These are phyloP conservation scores for Alternaria sp. DNA, from an alignment of 2,329 filamentous ascomycete genomes.

Conservation along the genomic window DNA sequence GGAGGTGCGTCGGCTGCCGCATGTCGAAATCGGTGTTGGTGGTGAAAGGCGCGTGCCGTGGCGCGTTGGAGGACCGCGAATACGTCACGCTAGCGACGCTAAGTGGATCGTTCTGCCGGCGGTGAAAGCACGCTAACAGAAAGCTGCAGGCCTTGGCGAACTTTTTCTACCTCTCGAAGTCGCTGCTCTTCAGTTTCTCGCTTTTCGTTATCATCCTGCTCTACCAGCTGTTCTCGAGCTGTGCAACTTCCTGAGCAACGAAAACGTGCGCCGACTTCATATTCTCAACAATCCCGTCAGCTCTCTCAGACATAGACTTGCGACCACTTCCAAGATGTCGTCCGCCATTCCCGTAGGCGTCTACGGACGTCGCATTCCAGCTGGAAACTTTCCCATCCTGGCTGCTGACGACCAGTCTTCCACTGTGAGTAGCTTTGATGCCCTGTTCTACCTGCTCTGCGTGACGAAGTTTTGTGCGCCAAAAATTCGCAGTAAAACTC, in stretches of 20 bases:
- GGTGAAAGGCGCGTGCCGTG: slow-evolving; percentile 16
- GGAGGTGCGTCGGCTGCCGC: not conserved
- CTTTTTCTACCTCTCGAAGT: slow-evolving; percentile 29
- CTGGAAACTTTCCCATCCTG: slow-evolving; percentile 81
- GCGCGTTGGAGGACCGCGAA: slow-evolving; percentile 15
- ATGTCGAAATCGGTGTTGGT: slow-evolving; percentile 4
- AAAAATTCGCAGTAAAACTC: not conserved
- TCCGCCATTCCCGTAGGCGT: slow-evolving; percentile 70
- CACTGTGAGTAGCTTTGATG: slow-evolving; percentile 67
- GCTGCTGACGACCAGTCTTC: slow-evolving; percentile 77
- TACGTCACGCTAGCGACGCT: slow-evolving; percentile 14
- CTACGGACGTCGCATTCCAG: slow-evolving; percentile 90
- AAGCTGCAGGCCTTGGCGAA: slow-evolving; percentile 35
- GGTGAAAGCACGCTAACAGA: slow-evolving; percentile 28
- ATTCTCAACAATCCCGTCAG: not conserved
- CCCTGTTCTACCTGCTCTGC: not conserved
- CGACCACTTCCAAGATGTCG: slow-evolving; percentile 41
- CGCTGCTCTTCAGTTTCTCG: slow-evolving; percentile 20
- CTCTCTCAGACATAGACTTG: not conserved
- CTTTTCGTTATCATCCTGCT: slow-evolving; percentile 13
- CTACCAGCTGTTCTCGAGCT: slow-evolving; percentile 27
- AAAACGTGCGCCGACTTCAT: not conserved
- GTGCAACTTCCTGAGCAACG: slow-evolving; percentile 17
- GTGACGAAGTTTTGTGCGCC: not conserved
- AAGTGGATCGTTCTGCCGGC: slow-evolving; percentile 27